A percentile compares a stretch with the other conserved stretches of the same genome.
Conservation (phyloP, 495 filamentous ascomycete species). For the Articulospora tetracladia region DNA sequence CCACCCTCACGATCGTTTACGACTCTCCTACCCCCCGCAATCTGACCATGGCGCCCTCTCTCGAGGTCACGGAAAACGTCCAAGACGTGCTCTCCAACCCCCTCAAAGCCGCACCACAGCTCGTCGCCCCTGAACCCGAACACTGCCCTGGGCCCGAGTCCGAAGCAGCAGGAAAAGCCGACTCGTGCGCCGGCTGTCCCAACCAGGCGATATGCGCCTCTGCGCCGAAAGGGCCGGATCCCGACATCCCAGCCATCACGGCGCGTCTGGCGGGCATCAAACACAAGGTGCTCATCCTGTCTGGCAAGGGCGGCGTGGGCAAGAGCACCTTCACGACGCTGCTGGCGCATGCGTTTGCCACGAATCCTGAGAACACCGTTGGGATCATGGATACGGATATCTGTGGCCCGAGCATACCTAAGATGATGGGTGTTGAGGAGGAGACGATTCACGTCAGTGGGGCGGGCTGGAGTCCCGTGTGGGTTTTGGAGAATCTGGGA, state of each 20-base stretch:
- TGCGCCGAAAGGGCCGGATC: constrained; percentile 92
- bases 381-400: constrained; percentile 98
- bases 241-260: constrained; percentile 84
- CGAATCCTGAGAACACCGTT: constrained; percentile 67
- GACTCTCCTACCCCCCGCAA: background rate
- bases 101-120: constrained; percentile 66
- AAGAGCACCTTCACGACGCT: constrained; percentile 90
- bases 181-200: constrained; percentile 89
- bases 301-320: constrained; percentile 94
- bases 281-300: constrained; percentile 89
- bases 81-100: constrained; percentile 64
- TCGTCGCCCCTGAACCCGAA: constrained; percentile 92
- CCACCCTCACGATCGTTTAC: background rate
- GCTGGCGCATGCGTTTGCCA: constrained; percentile 81
- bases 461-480: constrained; percentile 87
- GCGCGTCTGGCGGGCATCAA: constrained; percentile 73
- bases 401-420: constrained; percentile 88
- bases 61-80: constrained; percentile 62
- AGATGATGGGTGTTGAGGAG: constrained; percentile 94
- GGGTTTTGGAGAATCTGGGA: constrained; percentile 85
- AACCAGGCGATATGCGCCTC: constrained; percentile 95
- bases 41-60: constrained; percentile 60
- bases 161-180: constrained; percentile 74
- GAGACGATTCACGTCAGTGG: constrained; percentile 85
- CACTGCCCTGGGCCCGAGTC: constrained; percentile 96